A percentile compares a stretch with the other conserved stretches of the same genome.
Evolutionary conservation across 2,329 filamentous ascomycete genomes (phyloP).

Genomic region (Aspergillus piperis): DNA sequence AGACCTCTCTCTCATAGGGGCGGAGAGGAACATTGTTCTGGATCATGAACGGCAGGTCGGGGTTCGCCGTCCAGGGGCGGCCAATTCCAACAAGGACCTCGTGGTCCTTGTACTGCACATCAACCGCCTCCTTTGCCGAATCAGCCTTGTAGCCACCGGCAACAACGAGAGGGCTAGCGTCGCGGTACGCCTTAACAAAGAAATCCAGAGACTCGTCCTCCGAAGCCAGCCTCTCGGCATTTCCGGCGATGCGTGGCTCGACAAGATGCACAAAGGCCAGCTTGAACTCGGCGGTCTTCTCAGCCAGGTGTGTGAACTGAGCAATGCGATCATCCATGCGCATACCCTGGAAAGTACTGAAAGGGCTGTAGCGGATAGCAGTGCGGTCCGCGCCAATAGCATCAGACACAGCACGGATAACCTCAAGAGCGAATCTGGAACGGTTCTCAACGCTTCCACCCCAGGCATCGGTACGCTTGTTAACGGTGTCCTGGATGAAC

Average conservation of each 20-base stretch:
- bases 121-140: slow-evolving; percentile 41
- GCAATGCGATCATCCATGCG: slow-evolving; percentile 62
- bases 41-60: slow-evolving; percentile 48
- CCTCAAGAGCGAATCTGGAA: slow-evolving; percentile 56
- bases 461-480: slow-evolving; percentile 52
- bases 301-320: slow-evolving; percentile 62
- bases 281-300: slow-evolving; percentile 52
- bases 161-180: slow-evolving; percentile 52
- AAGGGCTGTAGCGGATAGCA: slow-evolving; percentile 53
- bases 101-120: slow-evolving; percentile 32
- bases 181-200: slow-evolving; percentile 46
- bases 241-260: slow-evolving; percentile 54
- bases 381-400: slow-evolving; percentile 49
- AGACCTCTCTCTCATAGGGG: slow-evolving; percentile 42
- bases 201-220: slow-evolving; percentile 41
- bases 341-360: slow-evolving; percentile 49
- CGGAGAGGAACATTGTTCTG: slow-evolving; percentile 40
- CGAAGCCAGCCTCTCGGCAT: slow-evolving; percentile 36
- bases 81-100: slow-evolving; percentile 45
- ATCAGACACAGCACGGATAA: slow-evolving; percentile 47
- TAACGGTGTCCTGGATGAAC: slow-evolving; percentile 51
- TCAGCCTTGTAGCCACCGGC: slow-evolving; percentile 50
- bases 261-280: slow-evolving; percentile 65
- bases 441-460: slow-evolving; percentile 55
- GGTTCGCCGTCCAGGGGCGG: slow-evolving; percentile 48